Percentiles rank a stretch among this genome's conserved stretches.
Conservation (phyloP, 306 rosid genomes). For the Vigna nakashimae region DNA sequence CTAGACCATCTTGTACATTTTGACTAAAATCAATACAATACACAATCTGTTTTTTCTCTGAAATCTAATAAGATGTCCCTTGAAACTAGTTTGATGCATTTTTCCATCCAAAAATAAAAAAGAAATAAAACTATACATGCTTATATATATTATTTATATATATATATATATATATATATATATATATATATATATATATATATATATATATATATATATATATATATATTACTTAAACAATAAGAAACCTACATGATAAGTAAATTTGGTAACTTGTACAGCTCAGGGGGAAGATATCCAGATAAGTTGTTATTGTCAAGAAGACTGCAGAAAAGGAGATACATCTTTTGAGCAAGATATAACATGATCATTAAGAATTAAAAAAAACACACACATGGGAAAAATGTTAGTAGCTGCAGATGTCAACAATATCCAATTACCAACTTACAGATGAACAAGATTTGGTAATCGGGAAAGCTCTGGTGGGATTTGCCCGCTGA, state of each 20-base stretch:
- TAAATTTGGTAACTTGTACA: slow-evolving; percentile 59
- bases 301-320: slow-evolving; percentile 91
- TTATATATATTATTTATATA: neutral
- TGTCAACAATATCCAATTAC: slow-evolving; percentile 20
- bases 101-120: neutral
- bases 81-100: neutral
- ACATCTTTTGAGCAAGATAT: slow-evolving; percentile 40
- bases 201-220: neutral
- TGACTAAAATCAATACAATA: neutral
- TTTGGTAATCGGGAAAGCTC: slow-evolving; percentile 67
- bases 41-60: neutral
- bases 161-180: neutral
- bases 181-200: neutral
- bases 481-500: slow-evolving; percentile 81
- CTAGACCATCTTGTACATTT: no score
- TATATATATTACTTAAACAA: slow-evolving; percentile 8
- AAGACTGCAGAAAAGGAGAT: slow-evolving; percentile 70
- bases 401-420: slow-evolving; percentile 26
- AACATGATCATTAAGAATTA: slow-evolving; percentile 21
- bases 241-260: slow-evolving; percentile 58
- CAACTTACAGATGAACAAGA: slow-evolving; percentile 85
- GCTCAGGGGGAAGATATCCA: slow-evolving; percentile 76
- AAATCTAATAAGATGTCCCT: neutral
- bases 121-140: neutral
- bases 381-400: neutral